Conservation (phyloP, 1,139 yeast species). For the Yamadazyma dushanensis region DNA sequence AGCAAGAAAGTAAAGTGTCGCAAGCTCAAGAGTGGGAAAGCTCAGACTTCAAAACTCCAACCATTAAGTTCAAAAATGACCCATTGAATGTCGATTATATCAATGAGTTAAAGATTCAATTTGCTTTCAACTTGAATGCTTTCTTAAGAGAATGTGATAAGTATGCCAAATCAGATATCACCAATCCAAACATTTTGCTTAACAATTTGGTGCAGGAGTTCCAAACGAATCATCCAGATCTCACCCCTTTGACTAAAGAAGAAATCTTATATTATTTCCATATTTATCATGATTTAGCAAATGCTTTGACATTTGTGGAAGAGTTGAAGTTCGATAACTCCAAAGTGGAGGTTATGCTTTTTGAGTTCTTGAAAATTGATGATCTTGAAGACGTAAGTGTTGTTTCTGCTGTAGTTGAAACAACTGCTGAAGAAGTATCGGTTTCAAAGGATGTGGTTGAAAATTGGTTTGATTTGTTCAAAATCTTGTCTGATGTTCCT, state of each 20-base stretch:
- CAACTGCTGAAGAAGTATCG: constrained; percentile 19
- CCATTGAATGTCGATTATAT: constrained; percentile 22
- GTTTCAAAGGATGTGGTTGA: constrained; percentile 20
- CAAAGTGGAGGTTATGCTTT: constrained; percentile 25
- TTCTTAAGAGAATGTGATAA: constrained; percentile 28
- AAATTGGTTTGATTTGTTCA: constrained; percentile 35
- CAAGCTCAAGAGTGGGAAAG: constrained; percentile 23
- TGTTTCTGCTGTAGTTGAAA: constrained; percentile 14
- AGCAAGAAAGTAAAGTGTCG: constrained; percentile 27
- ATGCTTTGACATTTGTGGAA: constrained; percentile 30
- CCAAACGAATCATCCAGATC: constrained; percentile 20
- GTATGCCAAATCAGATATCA: constrained; percentile 11
- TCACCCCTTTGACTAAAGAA: constrained; percentile 23
- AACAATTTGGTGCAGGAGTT: constrained; percentile 21
- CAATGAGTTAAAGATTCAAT: constrained; percentile 20
- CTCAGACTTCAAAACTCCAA: constrained; percentile 22
- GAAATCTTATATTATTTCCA: constrained; percentile 31
- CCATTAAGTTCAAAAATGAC: constrained; percentile 19
- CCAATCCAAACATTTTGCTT: constrained; percentile 22
- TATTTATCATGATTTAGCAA: constrained; percentile 32
- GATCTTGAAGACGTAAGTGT: constrained; percentile 13
- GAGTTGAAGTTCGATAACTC: constrained; percentile 29
- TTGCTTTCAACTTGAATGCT: constrained; percentile 25
- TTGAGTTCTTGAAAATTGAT: constrained; percentile 18
- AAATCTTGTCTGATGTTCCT: constrained; percentile 30